phyloP scores from a whole-genome alignment of 768 basidiomycete species.

The Sporobolomyces pararoseus region DNA sequence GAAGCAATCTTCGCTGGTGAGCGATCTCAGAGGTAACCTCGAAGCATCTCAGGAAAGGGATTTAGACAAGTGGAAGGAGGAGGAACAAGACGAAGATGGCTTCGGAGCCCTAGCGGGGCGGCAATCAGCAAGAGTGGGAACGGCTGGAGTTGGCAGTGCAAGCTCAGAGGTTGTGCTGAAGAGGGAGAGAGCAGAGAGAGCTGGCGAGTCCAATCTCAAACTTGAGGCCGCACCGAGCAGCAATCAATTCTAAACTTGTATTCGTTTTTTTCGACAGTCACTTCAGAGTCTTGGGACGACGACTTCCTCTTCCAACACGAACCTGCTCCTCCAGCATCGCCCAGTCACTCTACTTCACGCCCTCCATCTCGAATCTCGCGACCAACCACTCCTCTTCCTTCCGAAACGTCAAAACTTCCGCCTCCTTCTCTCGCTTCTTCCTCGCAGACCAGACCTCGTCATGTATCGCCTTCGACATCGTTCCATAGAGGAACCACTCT shows the following conservation, averaged over 20 bases:
- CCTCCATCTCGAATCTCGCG: neutral
- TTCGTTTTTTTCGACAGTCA: neutral
- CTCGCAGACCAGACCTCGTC: neutral
- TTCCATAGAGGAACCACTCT: neutral
- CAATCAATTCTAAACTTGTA: no score
- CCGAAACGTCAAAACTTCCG: neutral
- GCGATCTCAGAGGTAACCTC: no score
- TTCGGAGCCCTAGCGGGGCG: no score
- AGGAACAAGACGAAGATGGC: no score
- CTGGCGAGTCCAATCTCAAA: slow-evolving; percentile 2
- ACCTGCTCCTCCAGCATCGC: neutral
- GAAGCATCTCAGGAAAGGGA: no score
- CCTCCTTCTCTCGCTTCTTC: neutral
- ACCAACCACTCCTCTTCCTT: neutral
- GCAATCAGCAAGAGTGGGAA: no score
- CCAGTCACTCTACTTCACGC: neutral
- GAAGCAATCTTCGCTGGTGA: no score
- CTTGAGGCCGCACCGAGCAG: no score
- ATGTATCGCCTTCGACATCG: neutral
- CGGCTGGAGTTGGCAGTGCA: no score
- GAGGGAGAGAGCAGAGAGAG: neutral
- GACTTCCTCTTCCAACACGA: slow-evolving; percentile 36
- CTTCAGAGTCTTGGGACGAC: slow-evolving; percentile 33
- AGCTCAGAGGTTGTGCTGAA: neutral
- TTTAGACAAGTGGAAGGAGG: no score